Conservation (phyloP, 2,329 filamentous ascomycete genomes). For the Pezicula carpinea region DNA sequence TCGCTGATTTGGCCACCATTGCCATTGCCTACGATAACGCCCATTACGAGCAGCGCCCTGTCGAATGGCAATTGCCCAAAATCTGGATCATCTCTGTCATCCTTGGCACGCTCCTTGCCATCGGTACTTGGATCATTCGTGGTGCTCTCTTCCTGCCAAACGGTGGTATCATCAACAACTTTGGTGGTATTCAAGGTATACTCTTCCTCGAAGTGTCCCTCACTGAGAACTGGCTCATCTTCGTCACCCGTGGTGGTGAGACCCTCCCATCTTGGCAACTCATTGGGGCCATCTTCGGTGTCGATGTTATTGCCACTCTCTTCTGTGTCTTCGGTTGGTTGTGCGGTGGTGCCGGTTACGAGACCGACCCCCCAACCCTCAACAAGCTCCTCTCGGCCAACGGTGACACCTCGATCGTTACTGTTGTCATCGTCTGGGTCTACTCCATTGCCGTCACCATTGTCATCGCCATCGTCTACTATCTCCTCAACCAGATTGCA, state of each 20-base stretch:
- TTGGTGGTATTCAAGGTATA: conserved; percentile 69
- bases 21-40: conserved; percentile 77
- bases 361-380: conserved; percentile 29
- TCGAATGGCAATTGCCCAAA: conserved; percentile 78
- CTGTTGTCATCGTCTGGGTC: conserved; percentile 59
- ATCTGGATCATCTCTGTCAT: conserved; percentile 73
- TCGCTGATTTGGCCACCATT: conserved; percentile 75
- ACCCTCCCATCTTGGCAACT: conserved; percentile 74
- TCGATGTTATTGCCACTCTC: conserved; percentile 67
- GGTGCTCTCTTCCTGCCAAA: conserved; percentile 63
- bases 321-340: conserved; percentile 76
- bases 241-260: conserved; percentile 68
- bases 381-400: conserved; percentile 32
- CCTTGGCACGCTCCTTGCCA: conserved; percentile 62
- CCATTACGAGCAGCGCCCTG: conserved; percentile 68
- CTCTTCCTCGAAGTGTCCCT: conserved; percentile 70
- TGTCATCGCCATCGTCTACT: conserved; percentile 62
- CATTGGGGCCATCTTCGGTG: conserved; percentile 64
- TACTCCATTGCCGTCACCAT: conserved; percentile 64
- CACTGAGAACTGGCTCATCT: conserved; percentile 75
- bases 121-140: conserved; percentile 69
- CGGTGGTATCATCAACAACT: conserved; percentile 72
- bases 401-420: conserved; percentile 48
- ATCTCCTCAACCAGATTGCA: conserved; percentile 52
- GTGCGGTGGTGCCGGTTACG: conserved; percentile 42